Evolutionary conservation across 345 rosid species (phyloP), one percentile per base, ranked within the genome.

Genomic region (Eutrema yunnanense): DNA sequence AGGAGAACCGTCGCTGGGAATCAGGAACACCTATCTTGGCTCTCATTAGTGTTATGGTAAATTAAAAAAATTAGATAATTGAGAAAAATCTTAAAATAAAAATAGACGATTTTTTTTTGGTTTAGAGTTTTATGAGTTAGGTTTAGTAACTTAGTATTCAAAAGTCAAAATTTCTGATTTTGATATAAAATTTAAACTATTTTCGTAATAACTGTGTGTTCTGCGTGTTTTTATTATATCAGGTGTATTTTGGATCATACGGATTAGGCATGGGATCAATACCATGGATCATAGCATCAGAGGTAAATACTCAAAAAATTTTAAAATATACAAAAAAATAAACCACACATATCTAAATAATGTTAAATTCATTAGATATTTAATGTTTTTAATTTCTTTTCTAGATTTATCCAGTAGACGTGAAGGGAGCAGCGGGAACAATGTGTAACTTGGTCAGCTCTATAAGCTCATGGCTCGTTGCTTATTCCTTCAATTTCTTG

Each of bases 371-470:
- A 19, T 19, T 19, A 19, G 22, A 19, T 19, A 19, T n/a, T 48
- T 49, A 9, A 32, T 42, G 8, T 46, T 29, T 43, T 12, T 5
- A 0, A 6, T 59, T 30, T 6, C 0, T 5, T 40, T 14, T 61
- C 9, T 68, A 85, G 86, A 78, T 85, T 19, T 85, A 79, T 50
- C 88, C 85, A 3, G 83, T 83, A 75, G 82, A 83, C 36, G 81
- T 85, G 47, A 87, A 87, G 44, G 86, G 87, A 2, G 69, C 85
- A 42, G 89, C 86, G 0, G 89, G 89, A 55, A 88, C 90, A 49
- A 27, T 85, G 6, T 82, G 80, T 65, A 80, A 72, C 44, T 37
- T 86, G 47, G 76, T 76, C 32, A 82, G 76, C 69, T 82, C 89
- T 82, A 46, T 77, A 29, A 78, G 84, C 33, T 82, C 90, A 13